Conservation (phyloP, 139 green algal species). For the Eudorina sp. region DNA sequence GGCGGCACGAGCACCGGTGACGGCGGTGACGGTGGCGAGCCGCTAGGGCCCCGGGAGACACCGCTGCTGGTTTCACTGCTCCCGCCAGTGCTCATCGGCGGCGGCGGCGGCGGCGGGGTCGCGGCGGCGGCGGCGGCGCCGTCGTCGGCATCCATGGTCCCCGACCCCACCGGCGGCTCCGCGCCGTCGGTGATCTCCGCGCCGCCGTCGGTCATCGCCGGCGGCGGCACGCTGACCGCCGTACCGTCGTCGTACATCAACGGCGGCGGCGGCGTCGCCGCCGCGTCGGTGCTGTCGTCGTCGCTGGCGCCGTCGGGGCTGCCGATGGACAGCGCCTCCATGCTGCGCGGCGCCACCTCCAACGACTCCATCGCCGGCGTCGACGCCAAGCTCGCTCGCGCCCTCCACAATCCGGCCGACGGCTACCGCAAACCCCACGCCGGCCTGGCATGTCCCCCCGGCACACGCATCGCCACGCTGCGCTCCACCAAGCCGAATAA, state of each 20-base stretch:
- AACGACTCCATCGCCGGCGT: constrained; percentile 8
- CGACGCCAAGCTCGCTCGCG: not conserved
- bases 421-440: constrained; percentile 40
- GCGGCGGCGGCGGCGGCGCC: not conserved
- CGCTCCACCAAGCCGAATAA: not conserved
- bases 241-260: constrained; percentile 30
- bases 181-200: not conserved
- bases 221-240: constrained; percentile 20
- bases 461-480: not conserved
- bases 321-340: constrained; percentile 21
- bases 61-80: constrained; percentile 39
- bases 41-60: not conserved
- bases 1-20: not conserved
- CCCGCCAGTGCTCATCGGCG: constrained; percentile 12
- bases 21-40: not conserved
- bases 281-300: not conserved
- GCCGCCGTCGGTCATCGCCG: constrained; percentile 5
- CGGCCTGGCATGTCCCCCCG: constrained; percentile 29
- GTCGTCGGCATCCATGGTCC: not conserved
- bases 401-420: constrained; percentile 36
- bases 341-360: not conserved
- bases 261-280: not conserved
- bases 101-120: not conserved
- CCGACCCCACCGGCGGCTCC: not conserved
- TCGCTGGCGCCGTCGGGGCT: constrained; percentile 36